Percentiles rank a stretch among this genome's conserved stretches.
These are phyloP conservation scores for Ophiocordyceps camponoti-floridani DNA, from an alignment of 2,329 filamentous ascomycete genomes.

Conservation along the genomic window DNA sequence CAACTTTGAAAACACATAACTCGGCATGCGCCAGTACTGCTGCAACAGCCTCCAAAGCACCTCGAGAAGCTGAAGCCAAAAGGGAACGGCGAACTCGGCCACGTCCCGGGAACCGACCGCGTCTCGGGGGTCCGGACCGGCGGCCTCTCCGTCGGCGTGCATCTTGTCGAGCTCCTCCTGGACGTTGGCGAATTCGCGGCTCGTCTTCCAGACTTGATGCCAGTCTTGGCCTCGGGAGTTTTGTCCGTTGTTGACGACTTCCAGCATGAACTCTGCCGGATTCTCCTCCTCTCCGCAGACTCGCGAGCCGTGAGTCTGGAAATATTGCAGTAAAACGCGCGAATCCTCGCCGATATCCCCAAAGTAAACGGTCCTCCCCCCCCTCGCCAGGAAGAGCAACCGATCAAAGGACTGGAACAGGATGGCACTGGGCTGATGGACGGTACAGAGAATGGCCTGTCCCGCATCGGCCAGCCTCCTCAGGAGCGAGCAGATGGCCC, in stretches of 20 bases:
- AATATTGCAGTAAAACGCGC: conserved; percentile 50
- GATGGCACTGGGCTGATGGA: conserved; percentile 92
- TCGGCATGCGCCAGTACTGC: conserved; percentile 81
- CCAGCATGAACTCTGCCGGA: conserved; percentile 67
- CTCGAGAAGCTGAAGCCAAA: conserved; percentile 45
- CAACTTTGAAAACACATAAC: conserved; percentile 75
- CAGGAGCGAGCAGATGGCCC: conserved; percentile 75
- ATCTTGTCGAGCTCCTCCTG: conserved; percentile 33
- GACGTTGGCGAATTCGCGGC: conserved; percentile 35
- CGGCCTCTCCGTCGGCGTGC: conserved; percentile 22
- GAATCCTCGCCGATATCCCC: conserved; percentile 61
- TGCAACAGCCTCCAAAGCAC: conserved; percentile 64
- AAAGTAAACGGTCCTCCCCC: conserved; percentile 67
- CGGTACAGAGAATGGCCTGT: conserved; percentile 90
- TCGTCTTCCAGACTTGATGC: conserved; percentile 42
- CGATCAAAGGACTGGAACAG: conserved; percentile 83
- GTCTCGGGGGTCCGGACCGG: too few species aligned
- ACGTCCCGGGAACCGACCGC: too few species aligned
- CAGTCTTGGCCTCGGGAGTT: conserved; percentile 46
- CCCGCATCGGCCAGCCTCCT: conserved; percentile 80
- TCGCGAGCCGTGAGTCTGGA: conserved; percentile 52
- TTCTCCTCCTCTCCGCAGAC: conserved; percentile 52
- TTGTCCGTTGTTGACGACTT: conserved; percentile 43
- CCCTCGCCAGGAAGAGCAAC: conserved; percentile 61
- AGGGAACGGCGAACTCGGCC: conserved; percentile 61